Evolutionary conservation across 2,329 filamentous ascomycete genomes (phyloP), one percentile per base, ranked within the genome.

Genomic region (Sclerotinia sclerotiorum): DNA sequence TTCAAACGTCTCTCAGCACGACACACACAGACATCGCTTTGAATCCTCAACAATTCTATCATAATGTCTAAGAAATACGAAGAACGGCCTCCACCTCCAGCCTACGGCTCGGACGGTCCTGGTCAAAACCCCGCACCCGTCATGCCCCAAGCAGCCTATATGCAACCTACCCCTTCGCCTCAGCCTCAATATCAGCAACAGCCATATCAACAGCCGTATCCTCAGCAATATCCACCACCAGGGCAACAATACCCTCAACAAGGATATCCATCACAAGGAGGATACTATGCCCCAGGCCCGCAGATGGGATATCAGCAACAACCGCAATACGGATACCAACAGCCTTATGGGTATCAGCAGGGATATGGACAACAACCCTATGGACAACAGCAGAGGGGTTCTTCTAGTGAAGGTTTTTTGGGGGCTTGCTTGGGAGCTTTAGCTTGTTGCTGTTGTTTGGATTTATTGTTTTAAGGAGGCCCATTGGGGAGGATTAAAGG

Each of bases 371-470:
- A 71, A 29, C 69, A 66, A 21, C 46, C 46, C 6, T 74, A 75
- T 63, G 69, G 66, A 13, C 72, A 71, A 55, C 69, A 77, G 49
- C 75, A 78, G 67, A 80, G 80, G 7, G 79, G 81, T 69, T 81
- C 81, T 65, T 72, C 77, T 46, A 77, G 79, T 68, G 71, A 63
- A 5, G 82, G 82, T 2, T 74, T 82, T 46, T 77, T 81, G 49
- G 79, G 79, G 4, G 82, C 79, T 21, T 71, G 82, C 55, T 74
- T 82, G 69, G 82, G 79, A 13, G 79, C 77, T 67, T 70, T 83
- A 75, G 82, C 83, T 49, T 83, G 82, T 73, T 84, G 83, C 72
- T 84, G 82, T 73, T 84, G 82, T 78, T 79, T 84, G 77, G 82
- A 84, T 65, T 79, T 81, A 70, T 74, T 84, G 74, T 83, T 84